A percentile compares a stretch with the other conserved stretches of the same genome.
Conservation (phyloP, 306 rosid species). For the Mimosa bimucronata region DNA sequence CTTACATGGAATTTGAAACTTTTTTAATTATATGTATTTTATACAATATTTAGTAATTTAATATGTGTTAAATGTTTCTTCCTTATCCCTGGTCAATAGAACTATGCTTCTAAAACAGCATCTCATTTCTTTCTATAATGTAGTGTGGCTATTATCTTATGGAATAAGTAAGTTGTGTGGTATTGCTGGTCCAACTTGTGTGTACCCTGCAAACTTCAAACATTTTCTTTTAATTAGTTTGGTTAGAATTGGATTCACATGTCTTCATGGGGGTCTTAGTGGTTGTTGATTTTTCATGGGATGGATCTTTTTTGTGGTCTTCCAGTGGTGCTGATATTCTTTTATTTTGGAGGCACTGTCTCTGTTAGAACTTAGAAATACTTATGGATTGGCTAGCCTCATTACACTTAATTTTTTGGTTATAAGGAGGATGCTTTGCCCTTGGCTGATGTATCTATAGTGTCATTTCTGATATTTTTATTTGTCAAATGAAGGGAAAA, state of each 20-base stretch:
- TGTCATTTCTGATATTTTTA: not conserved
- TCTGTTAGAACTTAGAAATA: not conserved
- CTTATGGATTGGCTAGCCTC: not conserved
- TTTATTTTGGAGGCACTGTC: not conserved
- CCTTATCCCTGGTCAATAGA: not conserved
- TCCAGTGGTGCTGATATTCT: not conserved
- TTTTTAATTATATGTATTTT: not conserved
- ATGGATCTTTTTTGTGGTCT: not conserved
- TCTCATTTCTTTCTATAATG: not conserved
- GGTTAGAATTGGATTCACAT: not conserved
- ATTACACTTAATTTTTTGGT: not conserved
- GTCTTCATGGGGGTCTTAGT: not conserved
- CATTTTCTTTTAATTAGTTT: not conserved
- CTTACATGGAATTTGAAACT: not conserved
- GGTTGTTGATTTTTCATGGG: not conserved
- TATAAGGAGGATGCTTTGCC: not conserved
- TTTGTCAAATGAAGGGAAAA: not conserved
- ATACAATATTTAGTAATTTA: not conserved
- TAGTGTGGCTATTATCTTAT: not conserved
- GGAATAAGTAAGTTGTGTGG: not conserved
- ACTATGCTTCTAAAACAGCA: not conserved
- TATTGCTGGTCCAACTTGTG: not conserved
- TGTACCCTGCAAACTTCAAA: not conserved
- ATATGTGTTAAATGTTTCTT: not conserved
- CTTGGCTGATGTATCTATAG: not conserved